These are phyloP conservation scores for Trypethelium eluteriae DNA, from an alignment of 495 filamentous ascomycete species.

Conservation along the genomic window DNA sequence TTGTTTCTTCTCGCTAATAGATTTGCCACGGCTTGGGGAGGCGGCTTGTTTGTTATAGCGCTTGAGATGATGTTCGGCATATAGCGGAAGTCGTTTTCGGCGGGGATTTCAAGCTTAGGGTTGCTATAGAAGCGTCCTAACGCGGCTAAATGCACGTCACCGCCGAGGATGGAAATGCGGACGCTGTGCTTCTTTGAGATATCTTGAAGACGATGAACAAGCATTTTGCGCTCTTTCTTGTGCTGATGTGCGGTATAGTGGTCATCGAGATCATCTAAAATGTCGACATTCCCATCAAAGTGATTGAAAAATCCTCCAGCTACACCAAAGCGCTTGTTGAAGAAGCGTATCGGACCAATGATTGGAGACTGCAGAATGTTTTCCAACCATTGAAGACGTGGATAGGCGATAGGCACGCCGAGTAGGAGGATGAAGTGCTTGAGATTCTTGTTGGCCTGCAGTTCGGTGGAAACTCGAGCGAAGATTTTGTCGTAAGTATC, in stretches of 20 bases:
- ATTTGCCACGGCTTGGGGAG: constrained; percentile 80
- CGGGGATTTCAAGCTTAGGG: constrained; percentile 52
- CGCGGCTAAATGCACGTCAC: constrained; percentile 70
- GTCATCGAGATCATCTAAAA: constrained; percentile 89
- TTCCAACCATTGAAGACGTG: constrained; percentile 84
- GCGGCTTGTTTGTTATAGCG: constrained; percentile 91
- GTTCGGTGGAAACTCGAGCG: constrained; percentile 54
- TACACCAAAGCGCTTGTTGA: constrained; percentile 85
- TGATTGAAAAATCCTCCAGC: constrained; percentile 82
- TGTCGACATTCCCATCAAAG: constrained; percentile 84
- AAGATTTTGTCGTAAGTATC: constrained; percentile 87
- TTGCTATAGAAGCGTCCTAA: constrained; percentile 69
- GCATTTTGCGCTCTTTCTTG: constrained; percentile 72
- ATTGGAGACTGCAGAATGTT: constrained; percentile 79
- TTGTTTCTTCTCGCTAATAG: constrained; percentile 79
- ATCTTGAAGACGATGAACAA: constrained; percentile 67
- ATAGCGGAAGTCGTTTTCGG: constrained; percentile 59
- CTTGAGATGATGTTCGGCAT: constrained; percentile 68
- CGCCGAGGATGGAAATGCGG: constrained; percentile 76
- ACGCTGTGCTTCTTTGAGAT: constrained; percentile 63
- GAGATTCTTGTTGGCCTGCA: constrained; percentile 54
- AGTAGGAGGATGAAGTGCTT: constrained; percentile 79
- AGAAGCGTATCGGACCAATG: constrained; percentile 74
- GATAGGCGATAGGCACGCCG: constrained; percentile 91
- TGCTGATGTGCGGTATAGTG: constrained; percentile 91